Conservation (phyloP, 306 rosid species). For the Acacia crassicarpa region DNA sequence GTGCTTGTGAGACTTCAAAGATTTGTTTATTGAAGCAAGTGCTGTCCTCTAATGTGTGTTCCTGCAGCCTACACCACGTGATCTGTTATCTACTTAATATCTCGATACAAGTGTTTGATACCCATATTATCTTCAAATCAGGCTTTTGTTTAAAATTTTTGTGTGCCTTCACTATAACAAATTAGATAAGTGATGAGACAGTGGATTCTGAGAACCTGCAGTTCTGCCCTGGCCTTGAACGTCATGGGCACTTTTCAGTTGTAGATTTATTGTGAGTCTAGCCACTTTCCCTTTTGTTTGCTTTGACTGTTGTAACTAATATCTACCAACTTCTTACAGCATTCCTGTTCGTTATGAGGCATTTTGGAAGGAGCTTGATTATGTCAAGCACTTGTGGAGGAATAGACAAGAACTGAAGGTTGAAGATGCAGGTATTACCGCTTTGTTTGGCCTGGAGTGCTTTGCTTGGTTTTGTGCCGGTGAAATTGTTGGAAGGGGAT, state of each 20-base stretch:
- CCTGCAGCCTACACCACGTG: neutral
- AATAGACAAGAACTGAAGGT: slow-evolving; percentile 78
- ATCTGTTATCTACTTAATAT: neutral
- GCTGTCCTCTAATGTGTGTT: neutral
- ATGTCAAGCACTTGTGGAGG: slow-evolving; percentile 76
- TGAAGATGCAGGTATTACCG: slow-evolving; percentile 87
- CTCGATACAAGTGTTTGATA: neutral
- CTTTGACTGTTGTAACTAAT: slow-evolving; percentile 16
- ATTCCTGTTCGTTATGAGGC: slow-evolving; percentile 73
- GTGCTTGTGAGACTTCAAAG: neutral
- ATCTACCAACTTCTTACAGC: slow-evolving; percentile 46
- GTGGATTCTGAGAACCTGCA: neutral
- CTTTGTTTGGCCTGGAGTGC: slow-evolving; percentile 92
- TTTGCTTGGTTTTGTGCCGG: slow-evolving; percentile 81
- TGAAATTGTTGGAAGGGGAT: slow-evolving; percentile 92
- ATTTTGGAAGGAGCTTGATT: slow-evolving; percentile 81
- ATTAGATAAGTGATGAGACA: slow-evolving; percentile 1
- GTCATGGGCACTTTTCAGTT: neutral
- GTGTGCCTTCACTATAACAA: neutral
- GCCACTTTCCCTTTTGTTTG: neutral
- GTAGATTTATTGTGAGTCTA: neutral
- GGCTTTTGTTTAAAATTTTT: neutral
- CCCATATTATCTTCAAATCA: neutral
- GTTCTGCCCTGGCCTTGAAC: neutral
- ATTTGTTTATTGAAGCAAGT: neutral